phyloP scores from a whole-genome alignment of 805 yeast genomes.

The Candida dajiaensis region DNA sequence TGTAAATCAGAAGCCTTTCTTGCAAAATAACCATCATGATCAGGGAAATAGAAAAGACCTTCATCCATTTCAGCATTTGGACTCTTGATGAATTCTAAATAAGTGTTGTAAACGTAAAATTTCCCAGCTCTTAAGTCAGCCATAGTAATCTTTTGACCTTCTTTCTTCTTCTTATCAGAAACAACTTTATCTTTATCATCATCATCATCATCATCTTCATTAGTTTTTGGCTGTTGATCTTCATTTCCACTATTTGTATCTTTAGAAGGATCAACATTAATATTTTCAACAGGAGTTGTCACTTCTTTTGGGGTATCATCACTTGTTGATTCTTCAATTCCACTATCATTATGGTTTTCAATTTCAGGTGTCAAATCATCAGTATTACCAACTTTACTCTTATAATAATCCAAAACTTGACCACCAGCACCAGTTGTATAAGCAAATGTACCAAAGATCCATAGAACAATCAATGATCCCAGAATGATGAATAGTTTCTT shows the following conservation, averaged over 20 bases:
- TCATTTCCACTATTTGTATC: slow-evolving; percentile 2
- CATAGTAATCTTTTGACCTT: slow-evolving; percentile 12
- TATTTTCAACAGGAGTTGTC: background rate
- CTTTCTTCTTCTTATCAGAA: background rate
- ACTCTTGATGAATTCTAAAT: slow-evolving; percentile 13
- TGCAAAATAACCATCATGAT: slow-evolving; percentile 6
- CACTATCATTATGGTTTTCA: slow-evolving; percentile 3
- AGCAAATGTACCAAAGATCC: slow-evolving; percentile 14
- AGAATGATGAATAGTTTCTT: slow-evolving; percentile 12
- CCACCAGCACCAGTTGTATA: slow-evolving; percentile 12
- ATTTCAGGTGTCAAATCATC: slow-evolving; percentile 4
- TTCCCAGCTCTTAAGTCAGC: slow-evolving; percentile 15
- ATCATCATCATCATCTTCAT: background rate
- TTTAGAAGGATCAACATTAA: slow-evolving; percentile 2
- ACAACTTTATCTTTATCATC: background rate
- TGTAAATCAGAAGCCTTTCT: slow-evolving; percentile 11
- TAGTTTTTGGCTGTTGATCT: background rate
- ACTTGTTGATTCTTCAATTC: slow-evolving; percentile 1
- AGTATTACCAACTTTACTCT: slow-evolving; percentile 9
- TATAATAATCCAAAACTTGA: slow-evolving; percentile 18
- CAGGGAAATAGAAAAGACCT: slow-evolving; percentile 17
- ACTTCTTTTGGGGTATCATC: background rate
- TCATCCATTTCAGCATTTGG: slow-evolving; percentile 15
- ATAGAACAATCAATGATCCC: slow-evolving; percentile 6
- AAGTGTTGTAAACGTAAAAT: slow-evolving; percentile 11